Evolutionary conservation across 371 early-diverging fungal genomes (phyloP).

Genomic region (Fennellomyces sp.): DNA sequence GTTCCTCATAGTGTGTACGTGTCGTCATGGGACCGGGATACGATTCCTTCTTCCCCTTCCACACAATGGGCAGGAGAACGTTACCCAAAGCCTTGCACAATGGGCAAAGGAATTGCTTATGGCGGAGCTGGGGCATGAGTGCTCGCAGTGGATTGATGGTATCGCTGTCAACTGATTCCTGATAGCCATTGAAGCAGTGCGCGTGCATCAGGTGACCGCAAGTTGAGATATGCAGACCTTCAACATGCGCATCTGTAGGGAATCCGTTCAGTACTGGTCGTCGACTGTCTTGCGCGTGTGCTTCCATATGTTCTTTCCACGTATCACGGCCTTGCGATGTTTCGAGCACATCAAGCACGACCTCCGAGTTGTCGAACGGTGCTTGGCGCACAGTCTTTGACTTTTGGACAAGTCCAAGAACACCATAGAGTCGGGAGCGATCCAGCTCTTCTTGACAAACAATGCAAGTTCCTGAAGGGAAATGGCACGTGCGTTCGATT

Average conservation of each 20-base stretch:
- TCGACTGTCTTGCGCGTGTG: slow-evolving; percentile 7
- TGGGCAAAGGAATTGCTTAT: slow-evolving; percentile 88
- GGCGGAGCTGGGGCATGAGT: slow-evolving; percentile 7
- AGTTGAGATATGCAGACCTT: slow-evolving; percentile 75
- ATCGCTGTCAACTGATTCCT: slow-evolving; percentile 62
- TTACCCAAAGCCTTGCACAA: slow-evolving; percentile 95
- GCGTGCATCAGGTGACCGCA: slow-evolving; percentile 97
- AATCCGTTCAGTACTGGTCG: slow-evolving; percentile 39
- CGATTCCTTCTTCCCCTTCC: slow-evolving; percentile 66
- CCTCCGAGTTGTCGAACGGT: slow-evolving; percentile 58
- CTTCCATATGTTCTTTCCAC: slow-evolving; percentile 7
- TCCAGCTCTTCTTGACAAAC: slow-evolving; percentile 93
- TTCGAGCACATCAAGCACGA: slow-evolving; percentile 57
- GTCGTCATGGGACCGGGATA: slow-evolving; percentile 57
- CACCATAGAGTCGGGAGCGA: slow-evolving; percentile 74
- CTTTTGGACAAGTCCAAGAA: slow-evolving; percentile 83
- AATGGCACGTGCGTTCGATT: slow-evolving; percentile 63
- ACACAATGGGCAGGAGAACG: slow-evolving; percentile 70
- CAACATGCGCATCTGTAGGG: slow-evolving; percentile 52
- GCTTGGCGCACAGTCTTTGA: slow-evolving; percentile 70
- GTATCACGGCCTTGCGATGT: slow-evolving; percentile 37
- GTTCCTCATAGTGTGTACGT: slow-evolving; percentile 20
- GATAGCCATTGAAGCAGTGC: slow-evolving; percentile 86
- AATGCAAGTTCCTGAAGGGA: slow-evolving; percentile 88
- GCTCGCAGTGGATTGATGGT: slow-evolving; percentile 2